Conservation (phyloP, 164 flowering plant species). For the Kingdonia uniflora region DNA sequence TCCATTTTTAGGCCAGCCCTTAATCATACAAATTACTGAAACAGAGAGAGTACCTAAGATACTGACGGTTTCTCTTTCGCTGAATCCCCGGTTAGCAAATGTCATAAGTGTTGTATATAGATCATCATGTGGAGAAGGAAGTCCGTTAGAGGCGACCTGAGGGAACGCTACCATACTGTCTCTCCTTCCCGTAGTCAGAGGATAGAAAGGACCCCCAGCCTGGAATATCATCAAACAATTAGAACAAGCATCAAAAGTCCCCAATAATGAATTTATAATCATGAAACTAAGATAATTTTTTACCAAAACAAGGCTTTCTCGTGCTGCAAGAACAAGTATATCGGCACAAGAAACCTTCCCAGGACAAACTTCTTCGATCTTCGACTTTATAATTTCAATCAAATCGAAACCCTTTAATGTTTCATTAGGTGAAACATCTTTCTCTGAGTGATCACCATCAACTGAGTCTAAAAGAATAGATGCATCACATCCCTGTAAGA, state of each 20-base stretch:
- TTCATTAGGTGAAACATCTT: slow-evolving; percentile 34
- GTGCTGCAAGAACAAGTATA: slow-evolving; percentile 46
- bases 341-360: slow-evolving; percentile 57
- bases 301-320: slow-evolving; percentile 41
- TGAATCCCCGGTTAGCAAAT: slow-evolving; percentile 35
- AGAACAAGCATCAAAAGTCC: not conserved
- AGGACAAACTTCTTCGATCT: slow-evolving; percentile 42
- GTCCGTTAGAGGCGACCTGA: slow-evolving; percentile 21
- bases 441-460: slow-evolving; percentile 27
- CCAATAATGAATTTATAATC: not conserved
- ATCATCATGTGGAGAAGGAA: slow-evolving; percentile 35
- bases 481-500: slow-evolving; percentile 49
- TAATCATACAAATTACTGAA: not conserved
- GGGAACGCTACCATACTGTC: slow-evolving; percentile 26
- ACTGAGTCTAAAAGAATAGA: slow-evolving; percentile 35
- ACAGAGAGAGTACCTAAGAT: slow-evolving; percentile 25
- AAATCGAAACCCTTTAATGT: slow-evolving; percentile 36
- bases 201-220: slow-evolving; percentile 62
- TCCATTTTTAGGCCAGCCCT: too few relatives aligned
- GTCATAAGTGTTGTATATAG: slow-evolving; percentile 18
- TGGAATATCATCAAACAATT: slow-evolving; percentile 8
- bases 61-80: slow-evolving; percentile 39
- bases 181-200: slow-evolving; percentile 42
- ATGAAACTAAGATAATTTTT: not conserved
- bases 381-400: slow-evolving; percentile 35